Evolutionary conservation across 192 early-diverging fungal species (phyloP).

Genomic region (Diversispora eburnea): DNA sequence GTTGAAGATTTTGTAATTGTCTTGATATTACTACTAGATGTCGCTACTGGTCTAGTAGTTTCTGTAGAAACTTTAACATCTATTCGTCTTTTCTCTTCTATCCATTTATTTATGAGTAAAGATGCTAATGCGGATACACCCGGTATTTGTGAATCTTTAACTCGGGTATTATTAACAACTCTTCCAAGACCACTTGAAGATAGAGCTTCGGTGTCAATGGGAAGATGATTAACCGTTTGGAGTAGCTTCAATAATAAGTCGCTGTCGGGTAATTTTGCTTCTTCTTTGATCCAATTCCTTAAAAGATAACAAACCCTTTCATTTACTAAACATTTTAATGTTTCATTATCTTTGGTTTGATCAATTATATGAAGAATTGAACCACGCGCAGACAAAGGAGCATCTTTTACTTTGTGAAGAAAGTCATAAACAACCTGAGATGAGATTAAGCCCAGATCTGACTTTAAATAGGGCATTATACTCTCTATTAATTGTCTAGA

Average conservation of each 20-base stretch:
- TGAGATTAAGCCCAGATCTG: constrained; percentile 2
- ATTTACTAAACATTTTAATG: background rate
- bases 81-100: background rate
- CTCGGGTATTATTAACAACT: background rate
- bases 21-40: background rate
- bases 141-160: background rate
- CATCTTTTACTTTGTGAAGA: constrained; percentile 18
- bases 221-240: background rate
- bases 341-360: constrained; percentile 2
- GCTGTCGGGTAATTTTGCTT: constrained; percentile 4
- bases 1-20: background rate
- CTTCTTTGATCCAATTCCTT: constrained; percentile 13
- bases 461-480: constrained; percentile 15
- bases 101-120: constrained; percentile 11
- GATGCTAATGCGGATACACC: background rate
- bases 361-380: constrained; percentile 3
- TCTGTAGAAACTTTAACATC: background rate
- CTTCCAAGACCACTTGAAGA: constrained; percentile 7
- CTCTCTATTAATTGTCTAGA: constrained; percentile 6
- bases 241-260: background rate
- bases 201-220: background rate
- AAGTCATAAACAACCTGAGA: constrained; percentile 4
- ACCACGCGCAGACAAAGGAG: background rate
- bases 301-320: constrained; percentile 13
- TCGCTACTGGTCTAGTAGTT: background rate